phyloP scores from a whole-genome alignment of 2,329 filamentous ascomycete species.

The Colletotrichum destructivum region DNA sequence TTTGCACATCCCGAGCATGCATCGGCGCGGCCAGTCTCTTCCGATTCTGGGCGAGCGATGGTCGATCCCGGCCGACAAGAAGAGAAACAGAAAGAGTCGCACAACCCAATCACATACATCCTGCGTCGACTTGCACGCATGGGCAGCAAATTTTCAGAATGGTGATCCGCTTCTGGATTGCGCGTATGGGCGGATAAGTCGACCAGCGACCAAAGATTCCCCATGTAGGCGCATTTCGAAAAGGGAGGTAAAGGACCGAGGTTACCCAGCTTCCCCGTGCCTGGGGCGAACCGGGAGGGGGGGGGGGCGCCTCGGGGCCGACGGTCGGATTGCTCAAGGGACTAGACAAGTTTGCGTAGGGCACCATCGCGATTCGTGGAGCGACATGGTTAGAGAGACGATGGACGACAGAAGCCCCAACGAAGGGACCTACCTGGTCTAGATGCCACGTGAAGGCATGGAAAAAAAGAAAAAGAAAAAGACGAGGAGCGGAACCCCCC shows the following conservation, averaged over 20 bases:
- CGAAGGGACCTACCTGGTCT: slow-evolving; percentile 16
- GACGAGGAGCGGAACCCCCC: not conserved
- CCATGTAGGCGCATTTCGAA: slow-evolving; percentile 22
- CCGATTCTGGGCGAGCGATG: slow-evolving; percentile 8
- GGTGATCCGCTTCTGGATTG: slow-evolving; percentile 4
- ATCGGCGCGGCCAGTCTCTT: slow-evolving; percentile 30
- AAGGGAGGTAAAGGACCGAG: slow-evolving; percentile 26
- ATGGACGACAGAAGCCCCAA: slow-evolving; percentile 4
- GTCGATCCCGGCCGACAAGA: not conserved
- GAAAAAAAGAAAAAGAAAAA: slow-evolving; percentile 18
- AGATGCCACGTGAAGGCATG: slow-evolving; percentile 36
- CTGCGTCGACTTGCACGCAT: not conserved
- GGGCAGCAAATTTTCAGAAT: slow-evolving; percentile 19
- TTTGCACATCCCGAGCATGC: slow-evolving; percentile 5
- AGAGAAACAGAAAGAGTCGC: slow-evolving; percentile 31
- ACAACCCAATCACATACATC: slow-evolving; percentile 27
- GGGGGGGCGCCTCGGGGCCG: slow-evolving; percentile 4
- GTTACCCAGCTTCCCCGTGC: not conserved
- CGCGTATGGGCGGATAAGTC: slow-evolving; percentile 25
- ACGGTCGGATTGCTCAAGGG: slow-evolving; percentile 13
- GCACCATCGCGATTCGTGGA: slow-evolving; percentile 36
- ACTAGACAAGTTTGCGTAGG: slow-evolving; percentile 11
- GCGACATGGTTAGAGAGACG: slow-evolving; percentile 18
- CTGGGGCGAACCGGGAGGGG: not conserved
- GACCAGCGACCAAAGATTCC: not conserved